phyloP scores from a whole-genome alignment of 257 asterid genomes.

The Capsicum baccatum region DNA sequence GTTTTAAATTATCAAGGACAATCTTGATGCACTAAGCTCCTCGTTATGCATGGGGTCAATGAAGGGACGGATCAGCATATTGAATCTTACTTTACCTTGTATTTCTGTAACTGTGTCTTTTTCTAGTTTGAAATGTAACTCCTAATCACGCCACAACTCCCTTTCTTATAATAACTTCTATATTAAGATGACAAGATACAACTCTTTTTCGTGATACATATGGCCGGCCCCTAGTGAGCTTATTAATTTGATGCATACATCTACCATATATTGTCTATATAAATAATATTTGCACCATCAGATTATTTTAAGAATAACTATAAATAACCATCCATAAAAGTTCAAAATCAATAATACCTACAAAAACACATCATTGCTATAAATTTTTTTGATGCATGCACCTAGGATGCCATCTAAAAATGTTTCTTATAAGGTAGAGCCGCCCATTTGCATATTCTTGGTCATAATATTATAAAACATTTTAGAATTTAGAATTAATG shows the following conservation, averaged over 20 bases:
- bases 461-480: neutral
- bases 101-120: neutral
- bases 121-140: neutral
- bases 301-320: neutral
- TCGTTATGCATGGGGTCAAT: too few relatives aligned
- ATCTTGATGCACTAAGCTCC: too few relatives aligned
- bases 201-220: too few relatives aligned
- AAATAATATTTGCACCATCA: neutral
- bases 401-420: conserved; percentile 7
- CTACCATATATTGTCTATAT: neutral
- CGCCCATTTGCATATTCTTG: too few relatives aligned
- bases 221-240: too few relatives aligned
- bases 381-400: neutral
- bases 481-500: neutral
- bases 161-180: neutral
- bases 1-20: too few relatives aligned
- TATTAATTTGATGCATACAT: neutral
- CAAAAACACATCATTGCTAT: neutral
- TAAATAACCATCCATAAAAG: neutral
- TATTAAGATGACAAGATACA: too few relatives aligned
- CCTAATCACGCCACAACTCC: neutral
- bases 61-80: too few relatives aligned
- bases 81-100: too few relatives aligned
- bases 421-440: too few relatives aligned
- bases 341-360: neutral